Evolutionary conservation across 73 alveolate species (phyloP).

Genomic region (Breviolum minutum): DNA sequence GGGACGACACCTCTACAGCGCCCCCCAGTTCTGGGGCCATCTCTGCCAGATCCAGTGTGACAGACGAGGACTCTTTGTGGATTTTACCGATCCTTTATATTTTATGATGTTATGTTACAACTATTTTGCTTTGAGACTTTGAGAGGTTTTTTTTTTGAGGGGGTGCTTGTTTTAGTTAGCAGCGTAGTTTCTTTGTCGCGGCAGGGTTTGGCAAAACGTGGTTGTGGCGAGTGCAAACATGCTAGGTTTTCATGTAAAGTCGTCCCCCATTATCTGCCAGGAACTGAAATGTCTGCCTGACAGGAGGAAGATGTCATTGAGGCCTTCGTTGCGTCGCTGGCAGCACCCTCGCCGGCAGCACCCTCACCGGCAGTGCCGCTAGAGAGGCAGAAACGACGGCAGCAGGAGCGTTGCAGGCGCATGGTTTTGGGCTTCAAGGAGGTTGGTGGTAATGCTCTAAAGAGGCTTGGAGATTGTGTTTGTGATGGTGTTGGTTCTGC

Average conservation of each 20-base stretch:
- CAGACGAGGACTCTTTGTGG: neutral
- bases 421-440: too few relatives aligned
- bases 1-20: slow-evolving; percentile 24
- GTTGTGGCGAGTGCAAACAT: too few relatives aligned
- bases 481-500: too few relatives aligned
- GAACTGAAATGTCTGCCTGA: neutral
- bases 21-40: neutral
- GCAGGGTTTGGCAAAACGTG: too few relatives aligned
- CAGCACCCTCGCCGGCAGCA: neutral
- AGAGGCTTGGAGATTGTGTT: too few relatives aligned
- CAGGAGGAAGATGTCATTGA: slow-evolving; percentile 61
- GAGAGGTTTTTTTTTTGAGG: neutral
- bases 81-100: too few relatives aligned
- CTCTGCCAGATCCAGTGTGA: slow-evolving; percentile 32
- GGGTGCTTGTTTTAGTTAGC: too few relatives aligned
- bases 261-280: neutral
- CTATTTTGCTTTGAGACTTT: too few relatives aligned
- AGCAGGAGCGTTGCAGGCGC: slow-evolving; percentile 48
- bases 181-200: too few relatives aligned
- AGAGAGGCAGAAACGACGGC: slow-evolving; percentile 20
- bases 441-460: too few relatives aligned
- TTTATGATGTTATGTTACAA: too few relatives aligned
- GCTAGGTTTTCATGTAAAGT: too few relatives aligned
- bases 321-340: slow-evolving; percentile 1
- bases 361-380: neutral